Evolutionary conservation across 306 rosid species (phyloP).

Genomic region (Pterocarpus macrocarpus): DNA sequence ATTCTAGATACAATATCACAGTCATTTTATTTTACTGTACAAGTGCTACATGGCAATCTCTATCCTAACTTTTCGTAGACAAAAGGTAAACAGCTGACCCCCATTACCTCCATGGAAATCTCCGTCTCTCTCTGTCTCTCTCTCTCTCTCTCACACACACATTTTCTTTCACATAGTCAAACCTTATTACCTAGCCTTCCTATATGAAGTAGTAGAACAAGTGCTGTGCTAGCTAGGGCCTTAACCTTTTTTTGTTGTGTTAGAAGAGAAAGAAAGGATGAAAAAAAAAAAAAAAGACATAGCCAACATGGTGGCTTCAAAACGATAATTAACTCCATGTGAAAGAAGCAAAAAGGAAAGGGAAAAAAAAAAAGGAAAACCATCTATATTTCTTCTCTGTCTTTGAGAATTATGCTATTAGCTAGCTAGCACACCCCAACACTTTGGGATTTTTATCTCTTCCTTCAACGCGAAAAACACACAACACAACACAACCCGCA

Average conservation of each 20-base stretch:
- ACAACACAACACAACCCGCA: slow-evolving; percentile 41
- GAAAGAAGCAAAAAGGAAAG: slow-evolving; percentile 37
- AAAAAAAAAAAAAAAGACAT: too few relatives aligned
- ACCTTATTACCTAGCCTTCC: slow-evolving; percentile 41
- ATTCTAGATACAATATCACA: not conserved
- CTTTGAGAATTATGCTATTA: slow-evolving; percentile 31
- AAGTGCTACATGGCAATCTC: slow-evolving; percentile 22
- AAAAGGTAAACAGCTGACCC: slow-evolving; percentile 50
- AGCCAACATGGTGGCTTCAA: slow-evolving; percentile 50
- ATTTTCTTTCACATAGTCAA: slow-evolving; percentile 49
- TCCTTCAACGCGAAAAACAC: slow-evolving; percentile 48
- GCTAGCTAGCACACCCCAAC: slow-evolving; percentile 21
- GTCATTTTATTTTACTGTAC: slow-evolving; percentile 38
- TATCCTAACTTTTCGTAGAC: slow-evolving; percentile 30
- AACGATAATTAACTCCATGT: slow-evolving; percentile 49
- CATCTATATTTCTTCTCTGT: slow-evolving; percentile 31
- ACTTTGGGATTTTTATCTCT: slow-evolving; percentile 49
- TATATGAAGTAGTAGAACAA: not conserved
- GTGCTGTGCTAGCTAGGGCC: not conserved
- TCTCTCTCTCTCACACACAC: slow-evolving; percentile 24
- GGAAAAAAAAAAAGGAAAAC: not conserved
- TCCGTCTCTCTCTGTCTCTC: not conserved
- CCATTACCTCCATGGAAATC: slow-evolving; percentile 36
- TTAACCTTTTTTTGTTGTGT: slow-evolving; percentile 41
- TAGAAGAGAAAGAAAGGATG: slow-evolving; percentile 28